Evolutionary conservation across 768 basidiomycete genomes (phyloP).

Genomic region (Sporobolomyces roseus): DNA sequence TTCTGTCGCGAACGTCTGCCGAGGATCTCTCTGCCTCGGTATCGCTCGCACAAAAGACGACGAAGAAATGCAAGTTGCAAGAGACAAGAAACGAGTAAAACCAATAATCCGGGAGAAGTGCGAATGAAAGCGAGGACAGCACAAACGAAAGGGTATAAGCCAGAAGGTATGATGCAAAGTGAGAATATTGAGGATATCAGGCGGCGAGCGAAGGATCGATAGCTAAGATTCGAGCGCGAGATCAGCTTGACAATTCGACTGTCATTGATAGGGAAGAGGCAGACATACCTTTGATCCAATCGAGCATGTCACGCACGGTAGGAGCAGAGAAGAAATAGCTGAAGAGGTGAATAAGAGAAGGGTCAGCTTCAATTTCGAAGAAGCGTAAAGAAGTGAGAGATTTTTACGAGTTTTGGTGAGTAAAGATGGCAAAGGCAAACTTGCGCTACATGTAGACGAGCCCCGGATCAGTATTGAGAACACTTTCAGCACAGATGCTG

Average conservation of each 20-base stretch:
- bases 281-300: constrained; percentile 35
- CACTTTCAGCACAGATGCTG: too few species aligned
- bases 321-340: constrained; percentile 41
- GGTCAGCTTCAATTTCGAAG: not conserved
- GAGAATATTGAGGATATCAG: constrained; percentile 1
- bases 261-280: not conserved
- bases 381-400: not conserved
- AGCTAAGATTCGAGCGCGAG: not conserved
- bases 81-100: not conserved
- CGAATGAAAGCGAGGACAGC: too few species aligned
- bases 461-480: not conserved
- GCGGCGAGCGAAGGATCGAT: constrained; percentile 14
- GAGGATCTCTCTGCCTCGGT: too few species aligned
- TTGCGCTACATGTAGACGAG: constrained; percentile 33
- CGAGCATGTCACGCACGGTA: constrained; percentile 27
- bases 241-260: too few species aligned
- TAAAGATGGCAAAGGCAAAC: constrained; percentile 40
- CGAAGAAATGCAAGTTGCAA: constrained; percentile 8
- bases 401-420: constrained; percentile 35
- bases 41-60: not conserved
- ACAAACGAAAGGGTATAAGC: not conserved
- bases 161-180: not conserved
- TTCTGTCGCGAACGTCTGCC: not conserved
- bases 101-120: too few species aligned
- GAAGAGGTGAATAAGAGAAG: not conserved